Base-by-base conservation (phyloP, 768 basidiomycete species). In the Leccinellum albellum region DNA sequence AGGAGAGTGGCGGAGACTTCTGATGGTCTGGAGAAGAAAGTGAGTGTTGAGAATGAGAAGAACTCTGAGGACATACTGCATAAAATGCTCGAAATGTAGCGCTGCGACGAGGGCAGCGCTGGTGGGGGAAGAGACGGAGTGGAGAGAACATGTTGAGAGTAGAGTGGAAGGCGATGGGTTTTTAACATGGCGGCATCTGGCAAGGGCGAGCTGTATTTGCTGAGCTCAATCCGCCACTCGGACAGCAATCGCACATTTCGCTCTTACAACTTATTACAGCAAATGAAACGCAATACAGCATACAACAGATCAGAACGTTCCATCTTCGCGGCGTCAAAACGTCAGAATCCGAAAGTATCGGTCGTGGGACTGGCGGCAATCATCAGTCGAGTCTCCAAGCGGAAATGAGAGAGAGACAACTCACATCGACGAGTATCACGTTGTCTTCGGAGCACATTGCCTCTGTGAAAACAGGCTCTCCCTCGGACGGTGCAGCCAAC, bases 391-490 rank as follows among this genome's bases (percentile, higher is more conserved):
- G 3, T 9, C 32, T 21, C 24, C 14, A 13, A 40, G 23, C 40
- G 46, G 53, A 51, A 37, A 51, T 14, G 17, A 29, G 31, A 14
- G 24, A 35, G 26, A 23, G n/a, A 23, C 33, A 12, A 61, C 72
- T 48, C 15, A 81, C 78, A 64, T 81, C 75, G 37, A 85, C 80
- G 3, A 83, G 68, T 50, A 87, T 69, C 8, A 86, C 59, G 57
- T 70, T 74, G 67, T 86, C 84, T 66, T 84, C 83, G 59, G 76
- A 79, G 71, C 84, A 80, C 78, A 87, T 79, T 8, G 74, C 75
- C 32, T 68, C 66, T 28, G 63, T 57, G 48, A 65, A 71, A 1
- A 29, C 37, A 0, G 50, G 61, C 21, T 60, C 58, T 2, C 51
- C 57, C 48, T 53, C 50, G 32, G 35, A 15, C 45, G 55, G 48